phyloP scores from a whole-genome alignment of 2,329 filamentous ascomycete species.

The Lizonia empirigonia region DNA sequence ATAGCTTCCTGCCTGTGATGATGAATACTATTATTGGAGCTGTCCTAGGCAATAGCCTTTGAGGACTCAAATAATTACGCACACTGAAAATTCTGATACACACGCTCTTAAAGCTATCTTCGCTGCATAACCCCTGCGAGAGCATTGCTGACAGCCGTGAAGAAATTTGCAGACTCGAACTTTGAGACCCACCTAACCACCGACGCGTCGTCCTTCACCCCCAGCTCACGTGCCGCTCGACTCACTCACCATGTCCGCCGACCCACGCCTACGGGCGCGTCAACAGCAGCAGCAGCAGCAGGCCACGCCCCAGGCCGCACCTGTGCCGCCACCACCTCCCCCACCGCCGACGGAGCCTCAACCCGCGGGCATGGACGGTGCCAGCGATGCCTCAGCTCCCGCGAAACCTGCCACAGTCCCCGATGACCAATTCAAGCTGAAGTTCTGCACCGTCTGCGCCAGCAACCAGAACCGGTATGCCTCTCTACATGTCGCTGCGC shows the following conservation, averaged over 20 bases:
- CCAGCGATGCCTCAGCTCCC: conserved; percentile 33
- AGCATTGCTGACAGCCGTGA: conserved; percentile 29
- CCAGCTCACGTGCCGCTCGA: background rate
- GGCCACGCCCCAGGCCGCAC: conserved; percentile 38
- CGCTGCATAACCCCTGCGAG: conserved; percentile 3
- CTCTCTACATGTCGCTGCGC: background rate
- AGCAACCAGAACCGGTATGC: conserved; percentile 92
- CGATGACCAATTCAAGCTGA: conserved; percentile 77
- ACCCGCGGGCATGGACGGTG: conserved; percentile 40
- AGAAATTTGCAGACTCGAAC: conserved; percentile 10
- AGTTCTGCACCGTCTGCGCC: conserved; percentile 98
- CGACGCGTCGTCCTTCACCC: background rate
- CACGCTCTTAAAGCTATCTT: conserved; percentile 27
- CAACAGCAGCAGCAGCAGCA: conserved; percentile 40
- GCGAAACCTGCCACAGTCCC: conserved; percentile 32
- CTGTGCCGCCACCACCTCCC: conserved; percentile 60
- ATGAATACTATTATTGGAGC: conserved; percentile 75
- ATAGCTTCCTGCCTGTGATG: conserved; percentile 47
- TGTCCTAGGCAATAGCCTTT: conserved; percentile 64
- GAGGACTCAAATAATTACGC: conserved; percentile 57
- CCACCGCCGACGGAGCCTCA: conserved; percentile 46
- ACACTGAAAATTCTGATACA: conserved; percentile 51
- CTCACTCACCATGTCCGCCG: conserved; percentile 45
- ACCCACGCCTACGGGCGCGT: conserved; percentile 57
- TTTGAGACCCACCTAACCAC: conserved; percentile 2